These are phyloP conservation scores for Colletotrichum camelliae DNA, from an alignment of 2,329 filamentous ascomycete species.

Conservation along the genomic window DNA sequence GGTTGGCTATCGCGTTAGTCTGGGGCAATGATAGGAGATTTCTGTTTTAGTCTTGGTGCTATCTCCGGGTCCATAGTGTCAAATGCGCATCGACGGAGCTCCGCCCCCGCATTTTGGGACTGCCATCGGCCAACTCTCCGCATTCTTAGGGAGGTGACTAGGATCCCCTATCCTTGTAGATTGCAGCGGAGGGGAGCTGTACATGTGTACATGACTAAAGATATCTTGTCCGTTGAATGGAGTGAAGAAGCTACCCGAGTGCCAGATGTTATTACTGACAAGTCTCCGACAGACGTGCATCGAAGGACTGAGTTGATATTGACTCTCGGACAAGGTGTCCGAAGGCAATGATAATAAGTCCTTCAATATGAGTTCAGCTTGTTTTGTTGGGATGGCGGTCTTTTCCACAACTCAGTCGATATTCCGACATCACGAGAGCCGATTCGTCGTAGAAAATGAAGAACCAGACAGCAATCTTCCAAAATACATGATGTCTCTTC, in stretches of 20 bases:
- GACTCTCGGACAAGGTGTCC: neutral
- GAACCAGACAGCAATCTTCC: neutral
- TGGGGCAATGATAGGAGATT: neutral
- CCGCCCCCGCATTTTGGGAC: slow-evolving; percentile 11
- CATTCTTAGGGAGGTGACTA: neutral
- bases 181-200: neutral
- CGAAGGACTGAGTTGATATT: neutral
- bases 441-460: neutral
- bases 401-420: neutral
- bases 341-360: neutral
- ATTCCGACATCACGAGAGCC: fast-evolving
- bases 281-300: neutral
- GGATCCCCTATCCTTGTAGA: neutral
- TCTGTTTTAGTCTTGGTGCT: neutral
- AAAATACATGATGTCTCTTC: neutral
- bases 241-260: neutral
- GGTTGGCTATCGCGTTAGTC: neutral
- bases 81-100: slow-evolving; percentile 4
- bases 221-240: neutral
- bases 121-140: neutral
- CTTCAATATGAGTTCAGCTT: neutral
- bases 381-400: neutral
- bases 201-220: neutral
- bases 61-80: neutral
- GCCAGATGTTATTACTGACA: neutral